A percentile compares a stretch with the other conserved stretches of the same genome.
These are phyloP conservation scores for Antitrichia curtipendula DNA, from an alignment of 225 moss, liverwort and hornwort species.

Conservation along the genomic window DNA sequence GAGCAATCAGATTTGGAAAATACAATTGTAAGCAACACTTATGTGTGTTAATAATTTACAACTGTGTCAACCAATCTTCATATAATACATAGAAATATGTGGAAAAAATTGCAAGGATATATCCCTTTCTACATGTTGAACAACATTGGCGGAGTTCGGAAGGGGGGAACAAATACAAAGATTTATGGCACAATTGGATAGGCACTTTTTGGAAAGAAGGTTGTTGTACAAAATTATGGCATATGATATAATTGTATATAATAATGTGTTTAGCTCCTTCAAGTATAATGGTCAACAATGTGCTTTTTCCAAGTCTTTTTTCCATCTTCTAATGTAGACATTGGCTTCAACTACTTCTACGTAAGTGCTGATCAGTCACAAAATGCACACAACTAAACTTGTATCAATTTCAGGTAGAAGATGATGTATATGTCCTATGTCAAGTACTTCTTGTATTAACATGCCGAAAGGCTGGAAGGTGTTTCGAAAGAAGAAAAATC, in stretches of 20 bases:
- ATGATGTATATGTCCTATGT: neutral
- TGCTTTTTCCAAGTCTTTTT: neutral
- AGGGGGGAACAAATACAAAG: neutral
- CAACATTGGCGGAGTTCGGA: rapidly evolving
- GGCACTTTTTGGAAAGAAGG: neutral
- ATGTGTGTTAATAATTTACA: neutral
- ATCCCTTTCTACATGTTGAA: rapidly evolving
- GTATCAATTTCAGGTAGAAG: neutral
- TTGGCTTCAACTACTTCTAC: neutral
- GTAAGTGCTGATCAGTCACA: rapidly evolving
- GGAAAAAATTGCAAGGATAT: neutral
- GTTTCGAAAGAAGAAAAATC: too few relatives aligned
- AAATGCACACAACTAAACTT: neutral
- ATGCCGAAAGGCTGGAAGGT: too few relatives aligned
- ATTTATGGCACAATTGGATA: neutral
- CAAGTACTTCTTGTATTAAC: neutral
- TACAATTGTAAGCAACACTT: neutral
- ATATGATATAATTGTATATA: too few relatives aligned
- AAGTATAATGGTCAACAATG: neutral
- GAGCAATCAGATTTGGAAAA: neutral
- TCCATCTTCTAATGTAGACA: rapidly evolving
- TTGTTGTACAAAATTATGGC: neutral
- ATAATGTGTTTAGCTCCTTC: too few relatives aligned
- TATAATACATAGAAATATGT: neutral
- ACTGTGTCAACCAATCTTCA: neutral